Conservation (phyloP, 2,329 filamentous ascomycete genomes). For the Phyllosticta citribraziliensis region DNA sequence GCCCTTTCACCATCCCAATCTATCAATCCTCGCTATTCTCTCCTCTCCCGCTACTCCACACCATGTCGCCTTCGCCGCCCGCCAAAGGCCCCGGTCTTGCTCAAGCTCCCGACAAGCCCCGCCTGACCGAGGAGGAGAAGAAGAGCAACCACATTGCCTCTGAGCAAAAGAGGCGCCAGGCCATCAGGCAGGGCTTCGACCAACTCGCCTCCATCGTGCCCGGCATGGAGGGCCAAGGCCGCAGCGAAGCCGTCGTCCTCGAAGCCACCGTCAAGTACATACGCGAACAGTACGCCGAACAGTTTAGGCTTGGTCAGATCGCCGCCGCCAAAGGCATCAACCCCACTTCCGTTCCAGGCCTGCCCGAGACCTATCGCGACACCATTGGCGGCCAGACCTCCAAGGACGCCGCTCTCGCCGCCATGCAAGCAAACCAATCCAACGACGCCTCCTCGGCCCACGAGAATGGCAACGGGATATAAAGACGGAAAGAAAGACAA, state of each 20-base stretch:
- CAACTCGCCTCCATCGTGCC: conserved; percentile 71
- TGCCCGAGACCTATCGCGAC: conserved; percentile 8
- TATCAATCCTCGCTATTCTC: not conserved
- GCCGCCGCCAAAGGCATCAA: conserved; percentile 3
- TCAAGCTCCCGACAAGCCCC: conserved; percentile 43
- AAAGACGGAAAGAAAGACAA: not conserved
- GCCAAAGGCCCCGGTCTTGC: not conserved
- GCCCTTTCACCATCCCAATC: not conserved
- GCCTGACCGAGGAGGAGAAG: conserved; percentile 60
- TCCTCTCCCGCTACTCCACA: not conserved
- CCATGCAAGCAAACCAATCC: not conserved
- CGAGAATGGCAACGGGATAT: not conserved
- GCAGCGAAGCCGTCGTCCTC: conserved; percentile 78
- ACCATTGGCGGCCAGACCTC: conserved; percentile 5
- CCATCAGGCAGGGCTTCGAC: conserved; percentile 78
- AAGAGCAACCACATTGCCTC: conserved; percentile 65
- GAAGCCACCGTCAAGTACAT: conserved; percentile 41
- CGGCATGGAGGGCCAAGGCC: conserved; percentile 69
- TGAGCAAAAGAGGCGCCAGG: conserved; percentile 56
- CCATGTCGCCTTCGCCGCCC: conserved; percentile 9
- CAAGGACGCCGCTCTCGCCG: not conserved
- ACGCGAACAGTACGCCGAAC: conserved; percentile 30
- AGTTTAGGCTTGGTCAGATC: conserved; percentile 24
- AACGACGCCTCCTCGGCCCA: not conserved
- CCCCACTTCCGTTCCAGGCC: conserved; percentile 1